Evolutionary conservation across 345 rosid genomes (phyloP).

Genomic region (Dimocarpus longan): DNA sequence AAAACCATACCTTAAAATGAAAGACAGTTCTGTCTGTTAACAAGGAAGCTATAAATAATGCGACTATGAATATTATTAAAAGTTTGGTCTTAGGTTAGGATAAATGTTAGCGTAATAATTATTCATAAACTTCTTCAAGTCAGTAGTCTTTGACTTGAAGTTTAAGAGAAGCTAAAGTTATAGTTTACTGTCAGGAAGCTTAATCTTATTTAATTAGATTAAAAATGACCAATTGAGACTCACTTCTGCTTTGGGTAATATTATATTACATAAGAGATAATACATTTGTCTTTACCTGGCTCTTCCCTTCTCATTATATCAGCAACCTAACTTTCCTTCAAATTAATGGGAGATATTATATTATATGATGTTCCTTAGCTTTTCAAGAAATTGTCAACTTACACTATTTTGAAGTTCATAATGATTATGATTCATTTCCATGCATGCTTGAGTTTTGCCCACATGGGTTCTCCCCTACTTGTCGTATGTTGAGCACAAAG

Average conservation of each 20-base stretch:
- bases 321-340: conserved; percentile 16
- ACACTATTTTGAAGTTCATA: conserved; percentile 19
- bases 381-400: conserved; percentile 5
- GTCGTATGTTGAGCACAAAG: conserved; percentile 23
- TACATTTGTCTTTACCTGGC: conserved; percentile 32
- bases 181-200: conserved; percentile 11
- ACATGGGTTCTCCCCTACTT: conserved; percentile 26
- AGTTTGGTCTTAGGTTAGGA: background rate
- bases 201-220: background rate
- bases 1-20: background rate
- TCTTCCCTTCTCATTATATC: conserved; percentile 6
- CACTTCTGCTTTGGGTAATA: conserved; percentile 3
- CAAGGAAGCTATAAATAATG: background rate
- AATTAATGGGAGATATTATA: background rate
- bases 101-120: conserved; percentile 24
- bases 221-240: background rate
- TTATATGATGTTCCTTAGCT: background rate
- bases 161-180: conserved; percentile 28
- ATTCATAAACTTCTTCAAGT: conserved; percentile 19
- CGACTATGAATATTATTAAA: background rate
- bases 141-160: conserved; percentile 40
- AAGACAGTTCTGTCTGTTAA: conserved; percentile 6
- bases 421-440: conserved; percentile 18
- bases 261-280: conserved; percentile 18
- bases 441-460: conserved; percentile 26